A percentile compares a stretch with the other conserved stretches of the same genome.
These are phyloP conservation scores for Sporothrix pseudoabietina DNA, from an alignment of 2,329 filamentous ascomycete genomes.

Conservation along the genomic window DNA sequence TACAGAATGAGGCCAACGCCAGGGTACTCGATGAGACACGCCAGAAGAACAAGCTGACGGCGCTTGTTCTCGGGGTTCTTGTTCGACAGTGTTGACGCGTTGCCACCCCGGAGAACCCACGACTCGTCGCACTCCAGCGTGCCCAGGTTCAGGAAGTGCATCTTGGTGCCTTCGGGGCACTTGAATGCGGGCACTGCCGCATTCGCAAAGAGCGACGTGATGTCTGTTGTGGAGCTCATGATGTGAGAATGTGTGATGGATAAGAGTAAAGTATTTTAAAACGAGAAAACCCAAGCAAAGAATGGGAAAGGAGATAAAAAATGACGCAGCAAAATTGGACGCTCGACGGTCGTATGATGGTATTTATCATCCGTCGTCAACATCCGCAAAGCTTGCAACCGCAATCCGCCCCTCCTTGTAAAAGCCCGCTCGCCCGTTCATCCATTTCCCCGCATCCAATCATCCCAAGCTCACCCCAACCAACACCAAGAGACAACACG, in stretches of 20 bases:
- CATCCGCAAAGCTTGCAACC: background rate
- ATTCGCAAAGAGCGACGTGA: constrained; percentile 23
- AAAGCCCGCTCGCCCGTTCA: background rate
- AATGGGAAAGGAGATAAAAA: too few species aligned
- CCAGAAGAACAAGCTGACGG: constrained; percentile 28
- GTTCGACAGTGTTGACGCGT: constrained; percentile 20
- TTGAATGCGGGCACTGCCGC: constrained; percentile 29
- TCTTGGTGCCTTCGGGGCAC: constrained; percentile 28
- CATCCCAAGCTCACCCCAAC: background rate
- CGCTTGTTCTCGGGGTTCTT: constrained; percentile 25
- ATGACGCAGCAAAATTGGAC: background rate
- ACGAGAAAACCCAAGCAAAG: background rate
- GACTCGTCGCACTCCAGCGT: constrained; percentile 26
- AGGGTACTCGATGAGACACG: constrained; percentile 27
- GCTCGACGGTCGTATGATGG: background rate
- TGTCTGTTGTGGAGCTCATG: constrained; percentile 19
- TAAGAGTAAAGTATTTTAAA: too few species aligned
- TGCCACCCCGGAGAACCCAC: constrained; percentile 26
- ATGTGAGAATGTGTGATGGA: background rate
- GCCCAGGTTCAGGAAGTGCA: constrained; percentile 29
- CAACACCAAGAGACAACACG: background rate
- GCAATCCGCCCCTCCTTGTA: background rate
- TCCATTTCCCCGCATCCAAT: constrained; percentile 16
- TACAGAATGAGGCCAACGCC: constrained; percentile 26
- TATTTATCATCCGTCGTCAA: constrained; percentile 10